Percentiles rank a stretch among this genome's conserved stretches.
phyloP scores from a whole-genome alignment of 495 filamentous ascomycete species.

The Daldinia childiae region DNA sequence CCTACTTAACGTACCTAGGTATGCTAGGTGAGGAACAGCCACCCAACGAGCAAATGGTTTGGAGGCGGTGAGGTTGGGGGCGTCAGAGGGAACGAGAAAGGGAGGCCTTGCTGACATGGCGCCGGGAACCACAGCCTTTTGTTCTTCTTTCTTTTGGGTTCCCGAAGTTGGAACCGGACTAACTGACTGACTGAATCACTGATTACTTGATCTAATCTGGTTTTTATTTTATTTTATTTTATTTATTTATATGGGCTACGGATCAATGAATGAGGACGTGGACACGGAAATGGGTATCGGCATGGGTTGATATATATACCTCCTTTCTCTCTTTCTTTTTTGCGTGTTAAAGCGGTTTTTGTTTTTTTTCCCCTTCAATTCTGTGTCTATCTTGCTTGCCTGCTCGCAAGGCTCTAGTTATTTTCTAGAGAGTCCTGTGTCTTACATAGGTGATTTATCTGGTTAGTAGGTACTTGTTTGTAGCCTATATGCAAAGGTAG shows the following conservation, averaged over 20 bases:
- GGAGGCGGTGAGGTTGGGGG: slow-evolving; percentile 3
- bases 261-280: slow-evolving; percentile 26
- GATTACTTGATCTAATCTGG: neutral
- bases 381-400: neutral
- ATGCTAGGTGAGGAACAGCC: too few species aligned
- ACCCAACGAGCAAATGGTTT: neutral
- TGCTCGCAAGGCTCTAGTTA: neutral
- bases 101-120: slow-evolving; percentile 7
- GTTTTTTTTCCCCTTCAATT: neutral
- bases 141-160: too few species aligned
- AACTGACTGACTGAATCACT: neutral
- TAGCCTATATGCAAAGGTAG: neutral
- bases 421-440: neutral
- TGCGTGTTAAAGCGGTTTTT: neutral
- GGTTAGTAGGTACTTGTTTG: neutral
- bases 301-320: slow-evolving; percentile 15
- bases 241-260: slow-evolving; percentile 13
- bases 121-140: neutral
- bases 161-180: neutral
- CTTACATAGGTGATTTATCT: neutral
- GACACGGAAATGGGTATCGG: slow-evolving; percentile 7
- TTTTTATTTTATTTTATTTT: neutral
- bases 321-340: slow-evolving; percentile 13
- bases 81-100: neutral
- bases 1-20: too few species aligned